Percentiles rank a stretch among this genome's conserved stretches.
These are phyloP conservation scores for Sporothrix brasiliensis DNA, from an alignment of 2,329 filamentous ascomycete genomes.

Conservation along the genomic window DNA sequence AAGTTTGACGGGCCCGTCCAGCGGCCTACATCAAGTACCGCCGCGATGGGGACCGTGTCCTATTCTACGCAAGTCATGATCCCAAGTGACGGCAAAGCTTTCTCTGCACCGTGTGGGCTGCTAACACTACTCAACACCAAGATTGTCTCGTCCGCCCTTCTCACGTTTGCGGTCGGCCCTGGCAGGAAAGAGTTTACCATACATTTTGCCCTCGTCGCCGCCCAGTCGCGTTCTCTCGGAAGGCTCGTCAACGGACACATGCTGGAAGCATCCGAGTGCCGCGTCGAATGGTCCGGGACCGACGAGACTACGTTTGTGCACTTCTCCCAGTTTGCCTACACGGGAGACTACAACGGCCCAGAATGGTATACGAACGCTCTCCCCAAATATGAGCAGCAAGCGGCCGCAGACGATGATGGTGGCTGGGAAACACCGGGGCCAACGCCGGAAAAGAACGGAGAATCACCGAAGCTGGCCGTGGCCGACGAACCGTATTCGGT, in stretches of 20 bases:
- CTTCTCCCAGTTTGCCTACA: constrained; percentile 1
- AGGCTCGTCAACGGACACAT: not conserved
- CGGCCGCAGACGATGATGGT: not conserved
- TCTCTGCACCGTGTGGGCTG: not conserved
- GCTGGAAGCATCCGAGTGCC: not conserved
- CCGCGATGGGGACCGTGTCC: not conserved
- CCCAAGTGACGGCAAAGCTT: too few relatives aligned
- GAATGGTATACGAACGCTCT: not conserved
- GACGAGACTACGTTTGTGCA: not conserved
- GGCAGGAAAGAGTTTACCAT: not conserved
- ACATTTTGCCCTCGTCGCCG: not conserved
- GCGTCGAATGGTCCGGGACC: not conserved
- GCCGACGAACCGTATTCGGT: too few relatives aligned
- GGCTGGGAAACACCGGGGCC: too few relatives aligned
- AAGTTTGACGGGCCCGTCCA: too few relatives aligned
- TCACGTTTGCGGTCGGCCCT: not conserved
- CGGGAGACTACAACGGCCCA: not conserved
- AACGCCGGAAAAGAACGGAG: not conserved
- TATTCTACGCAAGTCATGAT: not conserved
- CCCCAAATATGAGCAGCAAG: not conserved
- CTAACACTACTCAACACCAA: not conserved
- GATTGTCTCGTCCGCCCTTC: not conserved
- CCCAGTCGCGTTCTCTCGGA: not conserved
- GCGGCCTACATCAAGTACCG: not conserved
- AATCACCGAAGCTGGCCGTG: not conserved